Conservation (phyloP, 345 rosid species). For the Eucalyptus pauciflora region DNA sequence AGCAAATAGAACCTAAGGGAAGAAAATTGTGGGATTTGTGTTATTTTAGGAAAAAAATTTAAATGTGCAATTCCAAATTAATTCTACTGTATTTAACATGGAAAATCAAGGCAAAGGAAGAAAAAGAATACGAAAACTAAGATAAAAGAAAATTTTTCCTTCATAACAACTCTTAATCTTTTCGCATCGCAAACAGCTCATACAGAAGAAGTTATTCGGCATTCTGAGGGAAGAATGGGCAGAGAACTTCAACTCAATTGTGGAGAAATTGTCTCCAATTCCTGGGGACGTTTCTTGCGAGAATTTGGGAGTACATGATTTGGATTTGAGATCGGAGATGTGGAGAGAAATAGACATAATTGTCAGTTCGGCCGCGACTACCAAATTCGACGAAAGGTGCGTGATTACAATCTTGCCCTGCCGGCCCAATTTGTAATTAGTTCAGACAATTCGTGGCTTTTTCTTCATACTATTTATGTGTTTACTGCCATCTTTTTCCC, state of each 20-base stretch:
- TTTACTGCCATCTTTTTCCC: neutral
- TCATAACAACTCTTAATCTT: neutral
- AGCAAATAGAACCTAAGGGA: too few relatives aligned
- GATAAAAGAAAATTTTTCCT: neutral
- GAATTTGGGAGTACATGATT: conserved; percentile 12
- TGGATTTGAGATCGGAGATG: conserved; percentile 12
- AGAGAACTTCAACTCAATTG: neutral
- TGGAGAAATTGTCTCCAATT: neutral
- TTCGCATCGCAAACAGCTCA: neutral
- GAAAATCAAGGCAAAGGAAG: neutral
- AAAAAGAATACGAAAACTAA: neutral
- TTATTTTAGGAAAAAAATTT: neutral
- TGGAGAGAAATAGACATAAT: conserved; percentile 10
- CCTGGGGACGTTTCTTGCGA: conserved; percentile 13
- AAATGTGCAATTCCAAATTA: neutral
- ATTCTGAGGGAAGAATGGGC: neutral
- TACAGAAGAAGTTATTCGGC: neutral
- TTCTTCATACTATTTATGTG: neutral
- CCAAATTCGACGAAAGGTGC: conserved; percentile 32
- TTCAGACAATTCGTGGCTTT: neutral
- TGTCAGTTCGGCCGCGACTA: conserved; percentile 30
- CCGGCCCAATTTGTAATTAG: neutral
- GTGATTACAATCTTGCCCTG: neutral
- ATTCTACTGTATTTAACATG: neutral
- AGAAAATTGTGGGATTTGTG: neutral